Evolutionary conservation across 345 rosid genomes (phyloP).

Genomic region (Lagerstroemia speciosa): DNA sequence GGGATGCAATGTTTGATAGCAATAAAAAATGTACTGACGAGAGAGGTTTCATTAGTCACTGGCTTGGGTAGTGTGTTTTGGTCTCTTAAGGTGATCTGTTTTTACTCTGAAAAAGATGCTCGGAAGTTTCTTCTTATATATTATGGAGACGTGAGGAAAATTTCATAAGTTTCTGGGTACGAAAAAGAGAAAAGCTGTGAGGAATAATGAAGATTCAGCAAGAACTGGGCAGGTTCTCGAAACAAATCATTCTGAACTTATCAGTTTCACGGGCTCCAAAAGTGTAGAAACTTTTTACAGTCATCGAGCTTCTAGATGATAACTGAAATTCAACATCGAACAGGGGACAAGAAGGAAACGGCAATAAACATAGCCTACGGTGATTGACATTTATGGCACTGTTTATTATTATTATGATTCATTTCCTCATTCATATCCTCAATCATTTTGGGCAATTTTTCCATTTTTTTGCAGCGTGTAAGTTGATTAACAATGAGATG

Average conservation of each 20-base stretch:
- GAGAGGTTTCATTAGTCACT: no score
- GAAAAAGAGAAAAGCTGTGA: no score
- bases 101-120: no score
- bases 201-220: background rate
- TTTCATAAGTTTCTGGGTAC: no score
- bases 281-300: background rate
- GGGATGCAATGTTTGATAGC: no score
- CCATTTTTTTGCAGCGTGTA: slow-evolving; percentile 74
- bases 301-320: no score
- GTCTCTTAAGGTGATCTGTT: no score
- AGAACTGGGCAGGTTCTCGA: background rate
- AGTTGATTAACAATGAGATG: slow-evolving; percentile 91
- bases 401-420: slow-evolving; percentile 3
- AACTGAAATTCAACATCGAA: slow-evolving; percentile 13
- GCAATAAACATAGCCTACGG: slow-evolving; percentile 99
- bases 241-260: background rate
- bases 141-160: no score
- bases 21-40: no score
- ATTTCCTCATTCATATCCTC: slow-evolving; percentile 7
- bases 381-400: slow-evolving; percentile 19
- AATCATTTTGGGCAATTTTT: background rate
- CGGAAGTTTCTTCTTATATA: no score
- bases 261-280: background rate
- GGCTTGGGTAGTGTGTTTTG: no score
- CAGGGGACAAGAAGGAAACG: slow-evolving; percentile 99